phyloP scores from a whole-genome alignment of 2,329 filamentous ascomycete species.

The Hysterium pulicare region DNA sequence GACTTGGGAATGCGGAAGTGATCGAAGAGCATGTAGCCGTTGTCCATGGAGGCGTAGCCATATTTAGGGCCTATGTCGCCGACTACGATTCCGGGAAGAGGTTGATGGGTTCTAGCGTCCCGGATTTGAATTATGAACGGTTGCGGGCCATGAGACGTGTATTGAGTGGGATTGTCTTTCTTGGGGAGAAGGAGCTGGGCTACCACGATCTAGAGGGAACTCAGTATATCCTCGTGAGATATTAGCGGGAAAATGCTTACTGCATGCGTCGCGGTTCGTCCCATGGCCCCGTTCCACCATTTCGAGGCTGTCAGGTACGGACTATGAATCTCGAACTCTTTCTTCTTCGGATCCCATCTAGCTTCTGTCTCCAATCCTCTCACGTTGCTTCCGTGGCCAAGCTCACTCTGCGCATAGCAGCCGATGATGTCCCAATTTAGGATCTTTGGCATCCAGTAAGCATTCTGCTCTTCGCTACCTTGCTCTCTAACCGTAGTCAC shows the following conservation, averaged over 20 bases:
- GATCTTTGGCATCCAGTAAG: constrained; percentile 50
- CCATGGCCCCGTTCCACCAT: constrained; percentile 55
- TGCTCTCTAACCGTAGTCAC: constrained; percentile 50
- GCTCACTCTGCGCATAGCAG: constrained; percentile 51
- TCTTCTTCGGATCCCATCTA: constrained; percentile 43
- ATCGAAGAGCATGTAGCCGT: constrained; percentile 54
- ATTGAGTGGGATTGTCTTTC: constrained; percentile 23
- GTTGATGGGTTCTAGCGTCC: constrained; percentile 47
- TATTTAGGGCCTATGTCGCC: constrained; percentile 57
- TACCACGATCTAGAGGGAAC: constrained; percentile 45
- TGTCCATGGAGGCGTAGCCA: constrained; percentile 53
- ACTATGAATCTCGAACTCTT: constrained; percentile 51
- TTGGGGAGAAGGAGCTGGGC: constrained; percentile 49
- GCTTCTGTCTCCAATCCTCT: constrained; percentile 49
- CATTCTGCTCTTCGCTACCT: constrained; percentile 45
- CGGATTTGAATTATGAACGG: constrained; percentile 53
- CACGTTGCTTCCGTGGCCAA: constrained; percentile 54
- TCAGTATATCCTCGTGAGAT: constrained; percentile 2
- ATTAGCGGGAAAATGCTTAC: constrained; percentile 15
- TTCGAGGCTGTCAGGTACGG: constrained; percentile 52
- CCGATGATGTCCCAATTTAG: constrained; percentile 51
- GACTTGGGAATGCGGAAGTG: constrained; percentile 46
- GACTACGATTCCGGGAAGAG: constrained; percentile 48
- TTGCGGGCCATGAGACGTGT: constrained; percentile 49
- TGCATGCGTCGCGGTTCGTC: constrained; percentile 53